A percentile compares a stretch with the other conserved stretches of the same genome.
These are phyloP conservation scores for Suillus spraguei DNA, from an alignment of 768 basidiomycete genomes.

Conservation along the genomic window DNA sequence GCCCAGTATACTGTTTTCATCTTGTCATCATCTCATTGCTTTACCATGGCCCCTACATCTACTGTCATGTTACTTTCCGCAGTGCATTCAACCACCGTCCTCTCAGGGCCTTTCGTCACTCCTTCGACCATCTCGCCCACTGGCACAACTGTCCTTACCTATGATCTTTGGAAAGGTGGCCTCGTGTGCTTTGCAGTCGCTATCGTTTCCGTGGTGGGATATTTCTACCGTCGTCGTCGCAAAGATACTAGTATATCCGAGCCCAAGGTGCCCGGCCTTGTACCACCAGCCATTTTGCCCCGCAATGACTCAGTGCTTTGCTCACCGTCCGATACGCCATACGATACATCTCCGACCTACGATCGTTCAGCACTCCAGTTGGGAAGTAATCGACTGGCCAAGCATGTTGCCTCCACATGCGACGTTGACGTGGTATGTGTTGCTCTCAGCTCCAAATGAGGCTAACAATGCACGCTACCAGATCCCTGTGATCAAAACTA, in stretches of 20 bases:
- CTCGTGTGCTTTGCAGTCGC: constrained; percentile 4
- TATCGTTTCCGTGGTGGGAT: constrained; percentile 3
- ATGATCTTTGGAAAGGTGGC: constrained; percentile 2
- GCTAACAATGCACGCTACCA: not conserved
- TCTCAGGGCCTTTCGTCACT: not conserved
- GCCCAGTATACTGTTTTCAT: not conserved
- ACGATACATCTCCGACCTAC: not conserved
- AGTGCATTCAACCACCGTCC: not conserved
- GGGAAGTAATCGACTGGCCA: not conserved
- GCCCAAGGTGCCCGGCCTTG: not conserved
- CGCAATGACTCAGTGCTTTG: not conserved
- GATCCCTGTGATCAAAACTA: not conserved
- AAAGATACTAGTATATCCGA: not conserved
- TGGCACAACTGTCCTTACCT: not conserved
- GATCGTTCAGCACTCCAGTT: not conserved
- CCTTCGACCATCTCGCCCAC: not conserved
- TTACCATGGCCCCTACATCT: not conserved
- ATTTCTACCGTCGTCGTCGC: constrained; percentile 4
- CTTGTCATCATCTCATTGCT: not conserved
- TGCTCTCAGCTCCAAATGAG: not conserved
- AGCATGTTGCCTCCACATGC: not conserved
- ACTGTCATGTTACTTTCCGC: not conserved
- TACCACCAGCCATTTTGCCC: not conserved
- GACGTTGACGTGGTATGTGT: not conserved
- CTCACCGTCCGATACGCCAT: not conserved